Evolutionary conservation across 768 basidiomycete species (phyloP), one percentile per base, ranked within the genome.

Genomic region (Gyrodon lividus): DNA sequence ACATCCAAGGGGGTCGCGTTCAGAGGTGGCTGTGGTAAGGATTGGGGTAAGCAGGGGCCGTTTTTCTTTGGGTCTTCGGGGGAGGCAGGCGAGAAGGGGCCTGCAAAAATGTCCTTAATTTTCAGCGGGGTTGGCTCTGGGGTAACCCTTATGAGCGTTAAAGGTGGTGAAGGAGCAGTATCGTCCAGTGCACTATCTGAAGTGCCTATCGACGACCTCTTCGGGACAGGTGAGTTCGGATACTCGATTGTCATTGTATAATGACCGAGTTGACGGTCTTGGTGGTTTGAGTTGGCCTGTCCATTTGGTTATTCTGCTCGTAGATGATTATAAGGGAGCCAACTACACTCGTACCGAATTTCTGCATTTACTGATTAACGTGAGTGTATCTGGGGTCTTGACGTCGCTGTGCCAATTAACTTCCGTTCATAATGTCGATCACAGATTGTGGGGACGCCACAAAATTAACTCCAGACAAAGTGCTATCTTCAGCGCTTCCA

Each of bases 21-120:
- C 5, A 26, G 44, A 0, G 60, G 58, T 6, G 70, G 43, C 31
- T 62, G 45, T 4, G 68, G 68, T 3, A 70, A 50, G 13, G 31
- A 17, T 35, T 30, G 43, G 8, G 58, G 68, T 37, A 59, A 50
- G 49, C n/a, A 8, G 2, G 56, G 63, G 16, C 58, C 59, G 37
- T 66, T 51, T 55, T 54, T 65, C 42, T 55, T 44, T 31, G 64
- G 57, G 24, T 44, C 50, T 16, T 48, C 42, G 16, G 64, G 46
- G 43, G 55, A 50, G n/a, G 59, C 46, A 0, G 59, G 64, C 5
- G 37, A 46, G 51, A 67, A 64, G 4, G 54, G 52, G 14, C 28
- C 6, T 1, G 48, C 55, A 30, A 67, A 58, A 17, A 54, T 16
- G 47, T 26, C 42, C 22, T 40, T 17, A 5, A 44, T 2, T 26